A percentile compares a stretch with the other conserved stretches of the same genome.
Conservation (phyloP, 2,329 filamentous ascomycete genomes). For the Sporothrix dimorphospora region DNA sequence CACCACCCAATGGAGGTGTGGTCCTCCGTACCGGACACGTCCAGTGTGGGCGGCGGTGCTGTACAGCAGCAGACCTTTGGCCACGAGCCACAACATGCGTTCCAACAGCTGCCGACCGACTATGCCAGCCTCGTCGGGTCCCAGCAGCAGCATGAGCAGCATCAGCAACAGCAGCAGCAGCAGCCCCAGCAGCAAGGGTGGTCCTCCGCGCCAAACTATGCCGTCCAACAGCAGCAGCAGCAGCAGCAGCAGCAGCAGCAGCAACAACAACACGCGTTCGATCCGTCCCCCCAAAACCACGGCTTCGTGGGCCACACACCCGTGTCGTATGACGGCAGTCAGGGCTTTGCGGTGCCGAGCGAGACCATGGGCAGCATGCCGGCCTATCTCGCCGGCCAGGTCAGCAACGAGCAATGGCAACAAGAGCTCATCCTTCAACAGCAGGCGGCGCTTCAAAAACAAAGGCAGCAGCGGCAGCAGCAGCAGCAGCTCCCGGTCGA, state of each 20-base stretch:
- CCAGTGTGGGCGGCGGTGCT: not conserved
- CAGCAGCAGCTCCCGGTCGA: not conserved
- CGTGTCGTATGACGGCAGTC: not conserved
- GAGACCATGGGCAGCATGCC: conserved; percentile 20
- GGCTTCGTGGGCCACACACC: conserved; percentile 18
- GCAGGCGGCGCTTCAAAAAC: not conserved
- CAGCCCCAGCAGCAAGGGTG: not conserved
- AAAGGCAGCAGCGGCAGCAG: conserved; percentile 15
- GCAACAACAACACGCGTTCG: conserved; percentile 9
- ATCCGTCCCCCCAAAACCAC: conserved; percentile 13
- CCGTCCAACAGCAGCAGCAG: conserved; percentile 9
- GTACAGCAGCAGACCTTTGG: not conserved
- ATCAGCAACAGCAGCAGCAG: not conserved
- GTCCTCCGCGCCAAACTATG: not conserved
- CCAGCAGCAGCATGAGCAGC: not conserved
- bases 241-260: conserved; percentile 24
- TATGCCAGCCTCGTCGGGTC: conserved; percentile 16
- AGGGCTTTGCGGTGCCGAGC: conserved; percentile 13
- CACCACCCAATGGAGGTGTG: conserved; percentile 30
- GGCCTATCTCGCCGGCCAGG: conserved; percentile 19
- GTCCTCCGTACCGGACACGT: conserved; percentile 6
- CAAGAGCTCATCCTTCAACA: conserved; percentile 22
- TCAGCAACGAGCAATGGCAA: conserved; percentile 27
- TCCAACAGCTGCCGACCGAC: conserved; percentile 12
- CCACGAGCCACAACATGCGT: conserved; percentile 12